Conservation (phyloP, 2,329 filamentous ascomycete genomes). For the Ceratocystis papillata region DNA sequence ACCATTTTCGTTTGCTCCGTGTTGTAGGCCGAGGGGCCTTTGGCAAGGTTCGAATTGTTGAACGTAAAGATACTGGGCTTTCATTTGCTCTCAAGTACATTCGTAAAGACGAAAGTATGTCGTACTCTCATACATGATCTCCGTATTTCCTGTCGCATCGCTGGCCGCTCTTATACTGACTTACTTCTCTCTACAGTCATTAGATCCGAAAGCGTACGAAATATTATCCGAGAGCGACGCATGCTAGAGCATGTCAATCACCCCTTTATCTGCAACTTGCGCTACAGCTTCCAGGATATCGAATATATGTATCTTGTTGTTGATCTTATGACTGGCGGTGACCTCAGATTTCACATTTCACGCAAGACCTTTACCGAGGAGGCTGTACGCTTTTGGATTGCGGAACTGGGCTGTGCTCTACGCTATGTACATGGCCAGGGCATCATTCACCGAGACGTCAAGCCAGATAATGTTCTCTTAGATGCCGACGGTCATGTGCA, state of each 20-base stretch:
- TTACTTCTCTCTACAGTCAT: slow-evolving; percentile 52
- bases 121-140: background rate
- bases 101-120: slow-evolving; percentile 84
- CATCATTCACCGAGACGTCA: slow-evolving; percentile 84
- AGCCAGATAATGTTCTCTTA: slow-evolving; percentile 82
- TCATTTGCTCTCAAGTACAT: slow-evolving; percentile 98
- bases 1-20: slow-evolving; percentile 88
- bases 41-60: slow-evolving; percentile 96
- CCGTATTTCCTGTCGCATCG: background rate
- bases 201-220: slow-evolving; percentile 91
- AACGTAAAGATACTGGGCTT: slow-evolving; percentile 86
- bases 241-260: slow-evolving; percentile 99
- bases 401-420: slow-evolving; percentile 83
- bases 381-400: slow-evolving; percentile 92
- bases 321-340: slow-evolving; percentile 94
- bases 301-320: slow-evolving; percentile 99
- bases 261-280: slow-evolving; percentile 93
- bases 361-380: slow-evolving; percentile 97
- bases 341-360: slow-evolving; percentile 94
- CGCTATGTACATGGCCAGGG: slow-evolving; percentile 75
- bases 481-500: slow-evolving; percentile 90
- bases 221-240: slow-evolving; percentile 91
- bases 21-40: slow-evolving; percentile 97
- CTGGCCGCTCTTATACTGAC: background rate
- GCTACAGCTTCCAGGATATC: slow-evolving; percentile 98